Percentiles rank a stretch among this genome's conserved stretches.
Evolutionary conservation across 352 stramenopile species (phyloP).

Genomic region (Globisporangium polare): DNA sequence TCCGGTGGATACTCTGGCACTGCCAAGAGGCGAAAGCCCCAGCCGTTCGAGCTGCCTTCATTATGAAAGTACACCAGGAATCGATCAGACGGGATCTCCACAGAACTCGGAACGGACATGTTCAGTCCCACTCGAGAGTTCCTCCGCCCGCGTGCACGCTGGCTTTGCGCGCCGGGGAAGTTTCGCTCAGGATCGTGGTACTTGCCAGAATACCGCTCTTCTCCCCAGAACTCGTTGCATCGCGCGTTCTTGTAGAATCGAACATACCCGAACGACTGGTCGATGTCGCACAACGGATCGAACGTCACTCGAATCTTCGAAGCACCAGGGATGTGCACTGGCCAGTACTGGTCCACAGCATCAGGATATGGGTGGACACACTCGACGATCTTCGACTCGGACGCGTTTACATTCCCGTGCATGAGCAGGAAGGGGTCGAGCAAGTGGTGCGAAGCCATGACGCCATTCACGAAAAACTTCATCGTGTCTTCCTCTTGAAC

Average conservation of each 20-base stretch:
- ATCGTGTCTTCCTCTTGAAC: slow-evolving; percentile 60
- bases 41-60: slow-evolving; percentile 41
- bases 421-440: slow-evolving; percentile 67
- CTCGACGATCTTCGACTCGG: slow-evolving; percentile 56
- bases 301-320: slow-evolving; percentile 72
- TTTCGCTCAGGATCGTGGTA: slow-evolving; percentile 73
- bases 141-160: slow-evolving; percentile 35
- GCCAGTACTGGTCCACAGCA: slow-evolving; percentile 57
- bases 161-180: slow-evolving; percentile 65
- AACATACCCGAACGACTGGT: slow-evolving; percentile 56
- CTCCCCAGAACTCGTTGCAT: slow-evolving; percentile 67
- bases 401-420: slow-evolving; percentile 30
- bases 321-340: slow-evolving; percentile 68
- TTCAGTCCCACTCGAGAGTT: slow-evolving; percentile 13
- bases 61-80: slow-evolving; percentile 79
- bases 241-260: slow-evolving; percentile 67
- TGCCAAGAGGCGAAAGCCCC: slow-evolving; percentile 65
- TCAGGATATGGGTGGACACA: slow-evolving; percentile 53
- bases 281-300: slow-evolving; percentile 64
- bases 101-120: slow-evolving; percentile 14
- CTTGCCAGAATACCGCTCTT: slow-evolving; percentile 67
- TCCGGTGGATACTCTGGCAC: slow-evolving; percentile 36
- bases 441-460: slow-evolving; percentile 55
- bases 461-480: slow-evolving; percentile 65
- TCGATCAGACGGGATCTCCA: slow-evolving; percentile 63